Base-by-base conservation (phyloP, 1,284 basidiomycete genomes). In the Anthracocystis setariae region DNA sequence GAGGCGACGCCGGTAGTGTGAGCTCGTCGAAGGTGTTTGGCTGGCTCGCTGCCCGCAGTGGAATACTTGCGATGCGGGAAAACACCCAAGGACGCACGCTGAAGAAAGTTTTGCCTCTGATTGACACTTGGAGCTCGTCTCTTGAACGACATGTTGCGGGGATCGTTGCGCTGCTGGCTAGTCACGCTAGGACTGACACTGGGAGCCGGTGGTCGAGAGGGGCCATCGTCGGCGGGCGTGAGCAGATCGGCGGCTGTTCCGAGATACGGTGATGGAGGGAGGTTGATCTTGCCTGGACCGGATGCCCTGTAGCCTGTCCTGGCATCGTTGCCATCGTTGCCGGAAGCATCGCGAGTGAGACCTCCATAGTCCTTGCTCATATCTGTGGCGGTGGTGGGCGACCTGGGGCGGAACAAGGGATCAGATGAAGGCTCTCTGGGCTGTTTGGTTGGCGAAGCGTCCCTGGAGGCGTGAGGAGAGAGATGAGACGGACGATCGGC, bases 21-120 rank as follows among this genome's bases (percentile, higher is more conserved):
- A 4, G 63, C 63, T 35, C 63, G 50, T 24, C 63, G 55, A 12
- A 67, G 50, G 10, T 37, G 35, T n/a, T 39, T 56, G 18, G 27
- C 57, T 29, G 49, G 54, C 10, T 69, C 65, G 51, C 60, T 68
- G 2, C 27, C 65, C 3, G 61, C 71, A 5, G 29, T 35, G 7
- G 70, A 69, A 2, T 45, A 44, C 45, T 69, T 68, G 7, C 61
- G 46, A 18, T 27, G 46, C 4, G 65, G 66, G 32, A 73, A 75
- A 17, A 73, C 69, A 25, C 64, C 69, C 68, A 75, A 63, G 13
- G 73, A 75, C 10, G 73, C 73, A 15, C 73, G 70, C 33, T 75
- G 64, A 12, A 75, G 55, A 20, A 75, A 63, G 49, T 59, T 59
- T 5, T 61, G 59, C 43, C 64, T 38, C 13, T 65, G 68, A 13